phyloP scores from a whole-genome alignment of 2,329 filamentous ascomycete species.

The Pestalotiopsis sp. region DNA sequence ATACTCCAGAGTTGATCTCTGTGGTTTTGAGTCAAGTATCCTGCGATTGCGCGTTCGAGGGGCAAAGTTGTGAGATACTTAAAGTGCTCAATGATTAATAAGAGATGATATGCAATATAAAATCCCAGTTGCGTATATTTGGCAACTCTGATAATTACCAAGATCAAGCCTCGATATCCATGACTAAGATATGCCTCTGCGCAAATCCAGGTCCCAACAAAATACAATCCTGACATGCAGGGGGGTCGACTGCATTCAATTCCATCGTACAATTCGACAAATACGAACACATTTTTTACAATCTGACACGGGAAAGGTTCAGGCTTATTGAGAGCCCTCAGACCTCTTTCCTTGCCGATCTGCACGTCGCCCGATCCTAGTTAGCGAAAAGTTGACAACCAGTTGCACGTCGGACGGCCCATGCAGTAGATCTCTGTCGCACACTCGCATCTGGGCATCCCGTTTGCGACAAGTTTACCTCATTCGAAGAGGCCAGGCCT shows the following conservation, averaged over 20 bases:
- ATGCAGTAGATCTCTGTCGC: neutral
- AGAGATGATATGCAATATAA: no score
- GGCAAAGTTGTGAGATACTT: neutral
- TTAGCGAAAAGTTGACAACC: neutral
- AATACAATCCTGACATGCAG: neutral
- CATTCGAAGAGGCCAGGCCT: neutral
- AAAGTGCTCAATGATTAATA: no score
- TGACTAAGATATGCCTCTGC: no score
- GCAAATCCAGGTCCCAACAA: neutral
- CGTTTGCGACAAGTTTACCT: neutral
- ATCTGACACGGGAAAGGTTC: neutral
- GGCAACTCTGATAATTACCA: no score
- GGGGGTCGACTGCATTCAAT: neutral
- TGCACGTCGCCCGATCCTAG: conserved; percentile 1
- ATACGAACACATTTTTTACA: neutral
- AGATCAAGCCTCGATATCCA: no score
- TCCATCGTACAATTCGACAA: neutral
- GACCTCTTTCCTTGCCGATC: neutral
- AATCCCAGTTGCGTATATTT: no score
- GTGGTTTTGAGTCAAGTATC: neutral
- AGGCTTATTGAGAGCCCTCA: neutral
- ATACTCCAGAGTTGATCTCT: neutral
- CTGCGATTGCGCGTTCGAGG: neutral
- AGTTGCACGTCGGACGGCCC: neutral
- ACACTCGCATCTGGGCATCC: neutral